These are phyloP conservation scores for Podospora conica DNA, from an alignment of 495 filamentous ascomycete species.

Conservation along the genomic window DNA sequence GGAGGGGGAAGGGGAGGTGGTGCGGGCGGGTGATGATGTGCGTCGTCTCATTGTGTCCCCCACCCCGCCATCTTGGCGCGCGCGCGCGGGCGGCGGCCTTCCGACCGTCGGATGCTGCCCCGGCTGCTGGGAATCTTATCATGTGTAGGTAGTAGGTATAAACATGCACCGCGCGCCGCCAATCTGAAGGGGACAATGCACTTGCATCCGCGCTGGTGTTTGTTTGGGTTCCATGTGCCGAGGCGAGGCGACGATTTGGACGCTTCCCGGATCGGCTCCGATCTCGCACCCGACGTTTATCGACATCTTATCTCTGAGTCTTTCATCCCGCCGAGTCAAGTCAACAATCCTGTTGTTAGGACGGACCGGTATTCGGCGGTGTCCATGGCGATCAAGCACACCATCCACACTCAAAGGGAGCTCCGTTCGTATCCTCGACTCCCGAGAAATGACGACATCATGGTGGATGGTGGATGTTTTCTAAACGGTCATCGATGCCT, in stretches of 20 bases:
- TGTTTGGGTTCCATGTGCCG: no score
- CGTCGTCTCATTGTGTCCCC: not conserved
- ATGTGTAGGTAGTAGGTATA: not conserved
- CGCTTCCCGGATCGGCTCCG: not conserved
- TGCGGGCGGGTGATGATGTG: not conserved
- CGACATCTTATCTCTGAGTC: not conserved
- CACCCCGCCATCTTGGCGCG: not conserved
- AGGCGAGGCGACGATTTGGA: not conserved
- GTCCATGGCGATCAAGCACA: not conserved
- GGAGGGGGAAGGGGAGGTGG: not conserved
- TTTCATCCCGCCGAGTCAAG: not conserved
- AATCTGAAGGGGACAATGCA: not conserved
- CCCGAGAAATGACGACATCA: not conserved
- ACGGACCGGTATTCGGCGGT: not conserved
- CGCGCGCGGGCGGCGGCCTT: not conserved
- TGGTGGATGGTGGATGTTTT: not conserved
- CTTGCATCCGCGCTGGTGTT: not conserved
- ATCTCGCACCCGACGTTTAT: not conserved
- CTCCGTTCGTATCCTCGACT: not conserved
- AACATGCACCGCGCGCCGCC: not conserved
- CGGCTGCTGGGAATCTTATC: not conserved
- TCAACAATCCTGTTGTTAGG: not conserved
- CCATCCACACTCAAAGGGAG: not conserved
- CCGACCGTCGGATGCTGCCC: not conserved
- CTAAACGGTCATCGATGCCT: not conserved